These are phyloP conservation scores for Litchi chinensis DNA, from an alignment of 345 rosid species.

Conservation along the genomic window DNA sequence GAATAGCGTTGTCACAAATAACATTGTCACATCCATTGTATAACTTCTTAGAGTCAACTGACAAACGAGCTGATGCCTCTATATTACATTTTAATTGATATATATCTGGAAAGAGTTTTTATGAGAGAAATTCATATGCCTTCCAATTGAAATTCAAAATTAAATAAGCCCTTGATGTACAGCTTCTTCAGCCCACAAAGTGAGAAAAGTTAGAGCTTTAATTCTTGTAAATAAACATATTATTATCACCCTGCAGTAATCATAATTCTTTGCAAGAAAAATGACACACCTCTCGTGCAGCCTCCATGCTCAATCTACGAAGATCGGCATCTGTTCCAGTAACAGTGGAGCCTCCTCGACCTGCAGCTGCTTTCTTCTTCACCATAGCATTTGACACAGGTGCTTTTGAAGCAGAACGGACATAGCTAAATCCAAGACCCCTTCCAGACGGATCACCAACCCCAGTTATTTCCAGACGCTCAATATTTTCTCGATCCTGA, in stretches of 20 bases:
- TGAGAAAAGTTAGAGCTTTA: not conserved
- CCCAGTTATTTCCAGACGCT: slow-evolving; percentile 97
- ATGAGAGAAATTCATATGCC: not conserved
- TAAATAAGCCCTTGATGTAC: not conserved
- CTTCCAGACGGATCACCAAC: slow-evolving; percentile 99
- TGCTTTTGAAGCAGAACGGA: slow-evolving; percentile 86
- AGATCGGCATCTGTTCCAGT: slow-evolving; percentile 99
- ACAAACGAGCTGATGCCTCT: not conserved
- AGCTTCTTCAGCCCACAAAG: not conserved
- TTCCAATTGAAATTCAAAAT: not conserved
- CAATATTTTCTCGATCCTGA: slow-evolving; percentile 95
- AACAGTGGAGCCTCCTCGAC: slow-evolving; percentile 86
- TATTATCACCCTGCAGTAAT: not conserved
- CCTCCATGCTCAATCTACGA: slow-evolving; percentile 99
- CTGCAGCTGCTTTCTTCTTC: slow-evolving; percentile 84
- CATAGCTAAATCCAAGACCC: slow-evolving; percentile 97
- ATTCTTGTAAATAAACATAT: not conserved
- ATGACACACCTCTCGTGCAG: slow-evolving; percentile 85
- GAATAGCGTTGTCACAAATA: not conserved
- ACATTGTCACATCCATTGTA: not conserved
- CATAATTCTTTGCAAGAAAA: slow-evolving; percentile 8
- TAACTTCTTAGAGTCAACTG: not conserved
- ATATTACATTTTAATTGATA: not conserved
- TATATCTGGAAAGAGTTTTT: not conserved
- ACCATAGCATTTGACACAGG: slow-evolving; percentile 71